These are phyloP conservation scores for Vanrija sp. DNA, from an alignment of 1,284 basidiomycete species.

Conservation along the genomic window DNA sequence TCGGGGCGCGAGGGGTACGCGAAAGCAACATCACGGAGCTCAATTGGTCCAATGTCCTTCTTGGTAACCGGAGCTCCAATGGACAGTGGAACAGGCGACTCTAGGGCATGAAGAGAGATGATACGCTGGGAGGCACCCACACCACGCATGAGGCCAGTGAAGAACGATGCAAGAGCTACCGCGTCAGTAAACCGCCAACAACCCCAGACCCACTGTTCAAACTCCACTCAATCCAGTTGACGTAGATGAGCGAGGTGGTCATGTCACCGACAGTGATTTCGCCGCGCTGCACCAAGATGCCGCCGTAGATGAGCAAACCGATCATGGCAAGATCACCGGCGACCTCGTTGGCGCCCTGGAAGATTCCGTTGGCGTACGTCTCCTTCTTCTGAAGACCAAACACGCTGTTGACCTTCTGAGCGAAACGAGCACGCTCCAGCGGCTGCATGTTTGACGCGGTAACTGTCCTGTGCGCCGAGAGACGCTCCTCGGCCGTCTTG, in stretches of 20 bases:
- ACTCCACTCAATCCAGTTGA: conserved; percentile 49
- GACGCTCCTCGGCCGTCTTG: conserved; percentile 44
- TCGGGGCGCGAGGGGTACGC: conserved; percentile 85
- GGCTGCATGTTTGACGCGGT: conserved; percentile 45
- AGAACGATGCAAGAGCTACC: conserved; percentile 44
- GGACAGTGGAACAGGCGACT: conserved; percentile 41
- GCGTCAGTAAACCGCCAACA: neutral
- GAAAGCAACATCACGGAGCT: conserved; percentile 73
- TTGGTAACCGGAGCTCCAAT: conserved; percentile 33
- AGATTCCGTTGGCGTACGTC: conserved; percentile 46
- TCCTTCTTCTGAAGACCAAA: conserved; percentile 45
- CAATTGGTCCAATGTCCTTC: conserved; percentile 62
- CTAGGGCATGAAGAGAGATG: conserved; percentile 37
- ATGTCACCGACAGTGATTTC: conserved; percentile 47
- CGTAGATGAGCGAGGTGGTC: conserved; percentile 47
- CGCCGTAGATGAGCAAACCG: conserved; percentile 44
- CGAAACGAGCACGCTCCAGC: conserved; percentile 35
- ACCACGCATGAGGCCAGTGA: conserved; percentile 48
- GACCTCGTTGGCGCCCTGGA: conserved; percentile 44
- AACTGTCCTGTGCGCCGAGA: conserved; percentile 46
- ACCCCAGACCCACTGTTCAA: conserved; percentile 39
- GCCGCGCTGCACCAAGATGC: conserved; percentile 40
- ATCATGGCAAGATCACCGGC: conserved; percentile 48
- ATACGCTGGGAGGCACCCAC: conserved; percentile 48
- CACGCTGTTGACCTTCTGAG: conserved; percentile 38